These are phyloP conservation scores for Zizania palustris DNA, from an alignment of 202 grass and related monocot species.

Conservation along the genomic window DNA sequence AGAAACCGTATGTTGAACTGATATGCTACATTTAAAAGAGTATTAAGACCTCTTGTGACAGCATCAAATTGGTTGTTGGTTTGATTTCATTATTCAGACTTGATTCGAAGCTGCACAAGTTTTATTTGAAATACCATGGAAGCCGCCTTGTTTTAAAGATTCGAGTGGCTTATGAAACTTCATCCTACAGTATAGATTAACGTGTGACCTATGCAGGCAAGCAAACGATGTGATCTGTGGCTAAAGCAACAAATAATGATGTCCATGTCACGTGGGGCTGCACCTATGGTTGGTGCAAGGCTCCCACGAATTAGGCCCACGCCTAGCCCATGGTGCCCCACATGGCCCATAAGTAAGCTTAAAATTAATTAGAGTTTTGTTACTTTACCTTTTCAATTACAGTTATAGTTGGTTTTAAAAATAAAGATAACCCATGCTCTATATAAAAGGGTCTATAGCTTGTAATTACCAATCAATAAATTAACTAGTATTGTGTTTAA, in stretches of 20 bases:
- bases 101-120: slow-evolving; percentile 2
- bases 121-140: not conserved
- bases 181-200: not conserved
- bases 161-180: not conserved
- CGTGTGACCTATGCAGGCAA: slow-evolving; percentile 36
- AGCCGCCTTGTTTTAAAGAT: not conserved
- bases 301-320: too few species aligned
- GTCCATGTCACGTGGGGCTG: too few species aligned
- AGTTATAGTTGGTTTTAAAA: too few species aligned
- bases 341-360: too few species aligned
- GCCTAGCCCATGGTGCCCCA: too few species aligned
- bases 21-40: not conserved
- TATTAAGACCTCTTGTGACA: not conserved
- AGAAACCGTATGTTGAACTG: not conserved
- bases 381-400: too few species aligned
- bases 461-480: too few species aligned
- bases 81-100: not conserved
- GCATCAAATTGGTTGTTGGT: not conserved
- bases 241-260: slow-evolving; percentile 46
- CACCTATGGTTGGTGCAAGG: too few species aligned
- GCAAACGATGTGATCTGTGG: slow-evolving; percentile 24
- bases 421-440: too few species aligned
- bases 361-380: too few species aligned
- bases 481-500: too few species aligned
- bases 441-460: too few species aligned